Percentiles rank a stretch among this genome's conserved stretches.
These are phyloP conservation scores for Pyrenophora tritici-repentis DNA, from an alignment of 2,329 filamentous ascomycete genomes.

Conservation along the genomic window DNA sequence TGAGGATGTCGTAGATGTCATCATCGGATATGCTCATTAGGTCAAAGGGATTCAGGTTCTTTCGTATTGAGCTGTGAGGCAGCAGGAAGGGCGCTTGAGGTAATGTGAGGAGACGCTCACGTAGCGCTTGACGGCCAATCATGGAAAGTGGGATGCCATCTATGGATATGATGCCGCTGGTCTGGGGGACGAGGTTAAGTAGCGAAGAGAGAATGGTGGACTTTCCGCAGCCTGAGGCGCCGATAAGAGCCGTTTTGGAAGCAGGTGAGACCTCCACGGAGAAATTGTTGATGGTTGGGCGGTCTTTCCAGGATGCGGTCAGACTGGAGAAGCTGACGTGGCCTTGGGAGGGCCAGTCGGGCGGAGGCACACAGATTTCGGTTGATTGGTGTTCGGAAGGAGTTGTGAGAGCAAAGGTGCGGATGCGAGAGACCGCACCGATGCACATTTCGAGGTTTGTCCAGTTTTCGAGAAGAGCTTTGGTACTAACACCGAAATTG, in stretches of 20 bases:
- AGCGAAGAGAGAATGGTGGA: background rate
- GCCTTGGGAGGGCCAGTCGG: conserved; percentile 44
- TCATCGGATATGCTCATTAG: background rate
- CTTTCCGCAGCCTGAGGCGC: background rate
- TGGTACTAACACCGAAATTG: conserved; percentile 54
- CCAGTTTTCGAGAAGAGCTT: conserved; percentile 55
- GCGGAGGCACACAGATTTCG: conserved; percentile 30
- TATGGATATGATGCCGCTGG: background rate
- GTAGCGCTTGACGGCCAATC: background rate
- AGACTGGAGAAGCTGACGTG: conserved; percentile 15
- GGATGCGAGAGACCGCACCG: conserved; percentile 59
- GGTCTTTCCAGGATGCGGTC: background rate
- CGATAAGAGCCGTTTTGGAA: background rate
- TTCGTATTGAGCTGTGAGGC: background rate
- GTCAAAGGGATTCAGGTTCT: background rate
- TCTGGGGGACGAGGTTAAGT: background rate
- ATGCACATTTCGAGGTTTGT: conserved; percentile 62
- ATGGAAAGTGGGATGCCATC: background rate
- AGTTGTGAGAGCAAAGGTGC: conserved; percentile 52
- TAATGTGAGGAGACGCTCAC: background rate
- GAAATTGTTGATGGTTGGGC: background rate
- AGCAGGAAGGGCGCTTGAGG: background rate
- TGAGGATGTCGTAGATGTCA: background rate
- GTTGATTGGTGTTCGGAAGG: conserved; percentile 55
- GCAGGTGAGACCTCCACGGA: background rate